A percentile compares a stretch with the other conserved stretches of the same genome.
These are phyloP conservation scores for Skeletonema costatum DNA, from an alignment of 108 stramenopile species.

Conservation along the genomic window DNA sequence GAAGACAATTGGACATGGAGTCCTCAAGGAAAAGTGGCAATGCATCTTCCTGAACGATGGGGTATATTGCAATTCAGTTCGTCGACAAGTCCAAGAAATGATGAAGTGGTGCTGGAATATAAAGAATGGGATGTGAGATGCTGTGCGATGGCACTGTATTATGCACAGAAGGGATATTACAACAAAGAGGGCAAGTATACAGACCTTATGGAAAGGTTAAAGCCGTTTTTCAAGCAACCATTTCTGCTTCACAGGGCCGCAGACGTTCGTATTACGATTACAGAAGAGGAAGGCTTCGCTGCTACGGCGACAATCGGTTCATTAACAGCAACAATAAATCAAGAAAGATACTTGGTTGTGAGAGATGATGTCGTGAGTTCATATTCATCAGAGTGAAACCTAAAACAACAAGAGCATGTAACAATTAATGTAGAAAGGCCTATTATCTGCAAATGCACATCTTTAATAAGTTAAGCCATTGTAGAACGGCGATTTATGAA, in stretches of 20 bases:
- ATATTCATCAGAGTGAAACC: neutral
- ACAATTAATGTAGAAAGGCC: neutral
- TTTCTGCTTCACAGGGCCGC: conserved; percentile 31
- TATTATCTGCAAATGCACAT: conserved; percentile 22
- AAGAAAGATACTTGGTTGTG: conserved; percentile 42
- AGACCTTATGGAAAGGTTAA: conserved; percentile 21
- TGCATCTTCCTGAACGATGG: conserved; percentile 49
- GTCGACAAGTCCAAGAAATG: conserved; percentile 12
- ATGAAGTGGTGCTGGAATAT: conserved; percentile 21
- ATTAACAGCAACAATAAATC: conserved; percentile 32
- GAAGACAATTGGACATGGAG: conserved; percentile 53
- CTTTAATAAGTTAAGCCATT: conserved; percentile 27
- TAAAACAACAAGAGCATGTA: neutral
- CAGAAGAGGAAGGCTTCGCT: conserved; percentile 19
- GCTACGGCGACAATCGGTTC: conserved; percentile 20
- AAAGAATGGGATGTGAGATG: conserved; percentile 69
- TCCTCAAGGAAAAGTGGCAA: conserved; percentile 36
- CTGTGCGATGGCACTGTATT: conserved; percentile 86
- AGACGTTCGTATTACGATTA: conserved; percentile 13
- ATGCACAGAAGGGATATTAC: conserved; percentile 62
- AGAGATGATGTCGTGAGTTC: neutral
- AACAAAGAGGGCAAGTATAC: conserved; percentile 31
- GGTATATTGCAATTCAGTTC: conserved; percentile 33
- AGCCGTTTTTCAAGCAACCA: conserved; percentile 15
- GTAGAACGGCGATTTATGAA: conserved; percentile 52